Base-by-base conservation (phyloP, 805 yeast species). In the Zygosaccharomyces siamensis region DNA sequence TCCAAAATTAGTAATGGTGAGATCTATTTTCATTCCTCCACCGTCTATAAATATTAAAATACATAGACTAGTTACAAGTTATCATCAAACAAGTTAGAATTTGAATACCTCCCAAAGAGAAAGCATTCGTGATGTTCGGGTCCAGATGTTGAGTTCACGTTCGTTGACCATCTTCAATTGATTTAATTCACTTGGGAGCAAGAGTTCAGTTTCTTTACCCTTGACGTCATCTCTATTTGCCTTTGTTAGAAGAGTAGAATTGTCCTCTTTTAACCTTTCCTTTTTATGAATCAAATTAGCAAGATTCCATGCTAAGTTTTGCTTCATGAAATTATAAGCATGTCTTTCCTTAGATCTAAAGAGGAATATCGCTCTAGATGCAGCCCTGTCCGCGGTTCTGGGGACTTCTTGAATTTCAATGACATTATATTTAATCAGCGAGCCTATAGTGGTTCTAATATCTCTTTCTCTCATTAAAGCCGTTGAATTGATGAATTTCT, bases 321-420 rank as follows among this genome's bases (percentile, higher is more conserved):
- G 76, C 45, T 73, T 67, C 60, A 80, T 62, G 21, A 74, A 70
- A 43, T 71, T 67, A 51, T 75, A 75, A 3, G 81, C 76, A 49
- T 76, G 76, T 14, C 60, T 65, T n/a, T 79, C 76, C 31, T 80
- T 81, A 56, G 81, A 84, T 60, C 89, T 77, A 74, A 89, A 93
- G 30, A 90, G 75, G 63, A 80, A 93, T 26, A 86, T 84, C 1
- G 97, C 84, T 56, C 96, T 81, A 36, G 87, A 81, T 0, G 97
- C 96, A 2, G 95, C 90, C 56, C 98, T 77, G 64, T 93, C 98
- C 21, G 81, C 83, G 7, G 96, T 84, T 59, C 92, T 79, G 10
- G 98, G 97, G 26, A 93, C 85, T 69, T 93, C 99, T 68, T 92
- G 98, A 32, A 90, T 76, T 62, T 92, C 96, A 16, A 90, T 71